A percentile compares a stretch with the other conserved stretches of the same genome.
Evolutionary conservation across 495 filamentous ascomycete genomes (phyloP).

Genomic region (Aspergillus ellipticus): DNA sequence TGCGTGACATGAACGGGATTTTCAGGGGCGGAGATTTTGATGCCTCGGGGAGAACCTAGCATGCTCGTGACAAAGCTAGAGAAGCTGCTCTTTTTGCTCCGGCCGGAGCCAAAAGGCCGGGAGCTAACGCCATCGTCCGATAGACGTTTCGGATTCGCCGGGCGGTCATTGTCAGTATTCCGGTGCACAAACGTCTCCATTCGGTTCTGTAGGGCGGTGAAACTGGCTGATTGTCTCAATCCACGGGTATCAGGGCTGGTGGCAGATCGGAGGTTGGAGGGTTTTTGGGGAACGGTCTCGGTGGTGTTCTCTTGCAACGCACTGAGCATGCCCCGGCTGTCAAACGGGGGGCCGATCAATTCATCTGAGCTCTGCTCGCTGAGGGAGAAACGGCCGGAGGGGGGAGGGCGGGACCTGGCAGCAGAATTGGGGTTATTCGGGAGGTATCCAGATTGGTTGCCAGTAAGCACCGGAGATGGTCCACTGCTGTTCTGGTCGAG

Average conservation of each 20-base stretch:
- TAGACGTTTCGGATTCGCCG: constrained; percentile 67
- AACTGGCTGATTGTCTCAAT: constrained; percentile 78
- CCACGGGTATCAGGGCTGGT: constrained; percentile 56
- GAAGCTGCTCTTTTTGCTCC: constrained; percentile 87
- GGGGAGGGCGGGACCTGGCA: constrained; percentile 32
- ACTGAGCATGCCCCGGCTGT: constrained; percentile 64
- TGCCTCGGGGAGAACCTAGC: constrained; percentile 82
- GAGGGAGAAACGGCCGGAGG: constrained; percentile 49
- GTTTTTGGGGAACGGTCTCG: constrained; percentile 43
- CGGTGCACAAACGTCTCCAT: constrained; percentile 51
- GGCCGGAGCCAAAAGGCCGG: constrained; percentile 52
- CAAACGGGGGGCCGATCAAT: constrained; percentile 65
- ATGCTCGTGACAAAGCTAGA: constrained; percentile 93
- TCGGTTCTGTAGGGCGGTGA: constrained; percentile 58
- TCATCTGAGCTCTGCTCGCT: constrained; percentile 65
- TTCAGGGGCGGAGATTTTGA: constrained; percentile 91
- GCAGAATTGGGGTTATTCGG: constrained; percentile 11
- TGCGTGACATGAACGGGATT: constrained; percentile 98
- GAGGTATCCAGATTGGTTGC: constrained; percentile 38
- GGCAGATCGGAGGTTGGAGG: constrained; percentile 53
- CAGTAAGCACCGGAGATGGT: constrained; percentile 44
- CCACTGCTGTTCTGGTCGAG: constrained; percentile 44
- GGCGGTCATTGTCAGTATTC: constrained; percentile 32
- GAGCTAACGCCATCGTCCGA: constrained; percentile 75
- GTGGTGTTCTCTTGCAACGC: constrained; percentile 57